Evolutionary conservation across 345 rosid genomes (phyloP).

Genomic region (Laguncularia racemosa): DNA sequence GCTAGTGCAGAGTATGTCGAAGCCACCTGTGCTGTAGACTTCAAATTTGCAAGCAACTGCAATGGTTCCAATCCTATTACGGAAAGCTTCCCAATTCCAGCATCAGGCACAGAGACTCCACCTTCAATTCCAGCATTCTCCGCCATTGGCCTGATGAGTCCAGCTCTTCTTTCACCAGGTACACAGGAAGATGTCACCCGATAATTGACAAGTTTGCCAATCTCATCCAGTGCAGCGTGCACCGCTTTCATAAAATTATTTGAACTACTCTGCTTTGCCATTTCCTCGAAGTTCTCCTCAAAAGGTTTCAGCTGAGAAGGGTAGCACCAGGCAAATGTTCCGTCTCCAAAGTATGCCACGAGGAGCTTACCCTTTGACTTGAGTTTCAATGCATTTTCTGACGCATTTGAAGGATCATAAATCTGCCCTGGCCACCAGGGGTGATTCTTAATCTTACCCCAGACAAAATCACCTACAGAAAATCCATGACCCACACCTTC

Average conservation of each 20-base stretch:
- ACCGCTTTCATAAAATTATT: slow-evolving; percentile 46
- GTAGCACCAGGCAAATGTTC: slow-evolving; percentile 87
- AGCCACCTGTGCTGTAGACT: slow-evolving; percentile 30
- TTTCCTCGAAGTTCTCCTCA: slow-evolving; percentile 51
- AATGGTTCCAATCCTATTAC: slow-evolving; percentile 35
- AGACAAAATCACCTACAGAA: slow-evolving; percentile 76
- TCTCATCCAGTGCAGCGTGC: slow-evolving; percentile 47
- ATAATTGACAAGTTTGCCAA: slow-evolving; percentile 55
- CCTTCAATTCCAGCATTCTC: slow-evolving; percentile 64
- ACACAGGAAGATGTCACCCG: slow-evolving; percentile 56
- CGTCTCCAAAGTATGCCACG: slow-evolving; percentile 83
- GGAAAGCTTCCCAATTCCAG: slow-evolving; percentile 42
- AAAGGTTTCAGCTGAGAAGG: slow-evolving; percentile 79
- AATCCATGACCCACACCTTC: slow-evolving; percentile 35
- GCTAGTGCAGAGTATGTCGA: slow-evolving; percentile 37
- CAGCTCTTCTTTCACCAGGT: slow-evolving; percentile 20
- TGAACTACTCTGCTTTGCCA: slow-evolving; percentile 48
- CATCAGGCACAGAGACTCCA: slow-evolving; percentile 56
- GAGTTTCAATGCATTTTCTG: slow-evolving; percentile 53
- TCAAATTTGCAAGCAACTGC: slow-evolving; percentile 42
- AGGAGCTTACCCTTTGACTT: slow-evolving; percentile 51
- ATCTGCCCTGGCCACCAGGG: slow-evolving; percentile 99
- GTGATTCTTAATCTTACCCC: slow-evolving; percentile 89
- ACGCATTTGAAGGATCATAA: slow-evolving; percentile 64
- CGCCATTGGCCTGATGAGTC: slow-evolving; percentile 29